Conservation (phyloP, 306 rosid genomes). For the Acacia crassicarpa region DNA sequence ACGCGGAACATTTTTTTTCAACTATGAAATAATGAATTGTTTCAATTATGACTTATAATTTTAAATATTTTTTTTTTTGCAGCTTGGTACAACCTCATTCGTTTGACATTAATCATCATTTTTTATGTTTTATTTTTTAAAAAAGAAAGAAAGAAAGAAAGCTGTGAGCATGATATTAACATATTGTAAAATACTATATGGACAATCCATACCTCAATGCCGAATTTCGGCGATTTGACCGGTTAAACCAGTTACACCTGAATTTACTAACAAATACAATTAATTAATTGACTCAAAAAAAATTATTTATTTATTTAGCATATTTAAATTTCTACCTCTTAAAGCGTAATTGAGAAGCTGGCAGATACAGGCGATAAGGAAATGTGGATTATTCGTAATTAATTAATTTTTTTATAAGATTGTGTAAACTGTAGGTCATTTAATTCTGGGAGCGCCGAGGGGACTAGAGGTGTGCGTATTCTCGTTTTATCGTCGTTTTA, state of each 20-base stretch:
- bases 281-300: no score
- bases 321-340: neutral
- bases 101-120: neutral
- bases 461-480: neutral
- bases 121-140: neutral
- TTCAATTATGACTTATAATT: neutral
- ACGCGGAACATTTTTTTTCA: neutral
- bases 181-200: neutral
- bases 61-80: neutral
- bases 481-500: neutral
- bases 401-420: neutral
- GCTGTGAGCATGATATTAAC: constrained; percentile 2
- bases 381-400: neutral
- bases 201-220: constrained; percentile 29
- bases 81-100: constrained; percentile 2
- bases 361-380: neutral
- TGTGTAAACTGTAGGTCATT: neutral
- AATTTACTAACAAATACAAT: neutral
- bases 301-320: no score
- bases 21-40: neutral
- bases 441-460: neutral
- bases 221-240: constrained; percentile 38
- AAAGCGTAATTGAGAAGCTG: neutral
- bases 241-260: neutral
- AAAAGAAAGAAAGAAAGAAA: neutral